Percentiles rank a stretch among this genome's conserved stretches.
phyloP scores from a whole-genome alignment of 495 filamentous ascomycete genomes.

The Aspergillus mulundensis region DNA sequence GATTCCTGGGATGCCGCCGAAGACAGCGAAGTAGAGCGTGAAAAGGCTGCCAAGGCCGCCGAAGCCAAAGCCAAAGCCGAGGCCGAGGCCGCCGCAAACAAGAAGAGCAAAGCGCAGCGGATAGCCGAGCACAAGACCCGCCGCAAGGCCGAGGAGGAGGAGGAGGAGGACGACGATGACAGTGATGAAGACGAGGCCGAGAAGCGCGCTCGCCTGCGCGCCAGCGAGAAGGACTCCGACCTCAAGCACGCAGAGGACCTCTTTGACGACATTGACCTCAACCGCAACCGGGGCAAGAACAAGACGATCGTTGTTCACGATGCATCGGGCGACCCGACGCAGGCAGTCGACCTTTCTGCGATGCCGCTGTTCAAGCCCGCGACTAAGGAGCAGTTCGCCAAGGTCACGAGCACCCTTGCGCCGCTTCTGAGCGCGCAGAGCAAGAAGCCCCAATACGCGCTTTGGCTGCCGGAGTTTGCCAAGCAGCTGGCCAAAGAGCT shows the following conservation, averaged over 20 bases:
- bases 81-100: conserved; percentile 84
- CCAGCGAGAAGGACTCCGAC: conserved; percentile 82
- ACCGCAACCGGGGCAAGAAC: conserved; percentile 55
- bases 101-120: conserved; percentile 85
- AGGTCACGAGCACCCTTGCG: conserved; percentile 66
- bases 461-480: conserved; percentile 87
- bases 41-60: conserved; percentile 83
- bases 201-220: conserved; percentile 65
- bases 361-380: conserved; percentile 84
- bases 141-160: conserved; percentile 40
- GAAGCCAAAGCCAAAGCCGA: conserved; percentile 87
- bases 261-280: conserved; percentile 73
- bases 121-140: conserved; percentile 68
- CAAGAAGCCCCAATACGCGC: conserved; percentile 84
- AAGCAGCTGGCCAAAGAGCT: conserved; percentile 87
- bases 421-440: conserved; percentile 68
- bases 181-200: conserved; percentile 69
- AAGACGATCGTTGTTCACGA: conserved; percentile 57
- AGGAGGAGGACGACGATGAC: conserved; percentile 49
- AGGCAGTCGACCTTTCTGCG: conserved; percentile 71
- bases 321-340: conserved; percentile 66
- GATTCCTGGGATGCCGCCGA: conserved; percentile 98
- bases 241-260: conserved; percentile 89
- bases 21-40: conserved; percentile 93
- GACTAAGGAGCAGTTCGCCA: conserved; percentile 78